phyloP scores from a whole-genome alignment of 495 filamentous ascomycete species.

The Thozetella sp. region DNA sequence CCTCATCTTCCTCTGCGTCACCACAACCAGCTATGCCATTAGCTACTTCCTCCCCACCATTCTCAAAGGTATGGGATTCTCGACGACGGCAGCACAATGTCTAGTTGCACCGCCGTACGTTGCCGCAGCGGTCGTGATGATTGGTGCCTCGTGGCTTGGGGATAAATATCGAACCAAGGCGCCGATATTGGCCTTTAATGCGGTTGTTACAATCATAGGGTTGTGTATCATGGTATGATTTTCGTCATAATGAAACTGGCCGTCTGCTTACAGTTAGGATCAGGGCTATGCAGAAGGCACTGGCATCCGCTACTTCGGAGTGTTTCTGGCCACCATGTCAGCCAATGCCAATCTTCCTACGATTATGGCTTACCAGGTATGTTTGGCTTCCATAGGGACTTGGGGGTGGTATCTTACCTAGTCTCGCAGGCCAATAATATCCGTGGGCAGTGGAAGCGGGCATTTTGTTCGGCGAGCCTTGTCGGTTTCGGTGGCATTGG shows the following conservation, averaged over 20 bases:
- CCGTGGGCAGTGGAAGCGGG: conserved; percentile 67
- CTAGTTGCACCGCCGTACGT: conserved; percentile 63
- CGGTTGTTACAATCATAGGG: neutral
- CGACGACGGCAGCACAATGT: conserved; percentile 51
- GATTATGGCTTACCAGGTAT: conserved; percentile 47
- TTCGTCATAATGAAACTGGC: neutral
- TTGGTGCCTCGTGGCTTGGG: conserved; percentile 44
- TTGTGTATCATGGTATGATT: neutral
- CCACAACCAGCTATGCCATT: conserved; percentile 60
- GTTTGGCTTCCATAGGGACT: neutral
- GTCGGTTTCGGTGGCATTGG: conserved; percentile 59
- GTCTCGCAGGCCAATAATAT: conserved; percentile 60
- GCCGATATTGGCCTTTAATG: neutral
- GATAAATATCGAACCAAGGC: conserved; percentile 26
- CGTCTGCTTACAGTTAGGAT: conserved; percentile 3
- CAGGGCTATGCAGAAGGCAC: conserved; percentile 41
- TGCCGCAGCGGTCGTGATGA: conserved; percentile 61
- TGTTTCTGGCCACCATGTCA: conserved; percentile 57
- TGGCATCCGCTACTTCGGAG: conserved; percentile 57
- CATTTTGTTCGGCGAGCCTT: conserved; percentile 57
- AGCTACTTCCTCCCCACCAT: conserved; percentile 71
- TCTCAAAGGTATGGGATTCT: conserved; percentile 57
- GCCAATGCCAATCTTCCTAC: conserved; percentile 58
- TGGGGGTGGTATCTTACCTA: neutral
- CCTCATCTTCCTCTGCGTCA: conserved; percentile 52